These are phyloP conservation scores for Ascosphaera apis DNA, from an alignment of 2,329 filamentous ascomycete genomes.

Conservation along the genomic window DNA sequence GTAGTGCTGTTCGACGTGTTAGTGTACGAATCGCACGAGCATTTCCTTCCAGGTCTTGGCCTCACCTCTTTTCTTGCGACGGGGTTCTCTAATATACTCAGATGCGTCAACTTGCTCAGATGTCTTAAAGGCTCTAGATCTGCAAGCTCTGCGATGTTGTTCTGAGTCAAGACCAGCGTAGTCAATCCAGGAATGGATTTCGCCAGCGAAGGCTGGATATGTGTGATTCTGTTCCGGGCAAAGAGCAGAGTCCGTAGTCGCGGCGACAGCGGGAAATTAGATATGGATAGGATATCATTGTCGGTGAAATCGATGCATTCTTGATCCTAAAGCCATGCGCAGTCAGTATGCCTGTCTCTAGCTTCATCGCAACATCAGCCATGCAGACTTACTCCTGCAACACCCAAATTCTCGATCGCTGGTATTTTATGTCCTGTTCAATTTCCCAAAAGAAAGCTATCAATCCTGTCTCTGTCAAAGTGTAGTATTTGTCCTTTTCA, in stretches of 20 bases:
- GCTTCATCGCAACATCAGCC: not conserved
- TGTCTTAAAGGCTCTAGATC: conserved; percentile 61
- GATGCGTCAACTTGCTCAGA: conserved; percentile 49
- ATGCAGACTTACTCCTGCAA: conserved; percentile 49
- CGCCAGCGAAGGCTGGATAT: conserved; percentile 53
- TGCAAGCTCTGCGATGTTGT: conserved; percentile 60
- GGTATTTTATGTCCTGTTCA: conserved; percentile 90
- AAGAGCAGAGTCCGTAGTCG: conserved; percentile 72
- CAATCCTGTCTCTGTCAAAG: conserved; percentile 46
- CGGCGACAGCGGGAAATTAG: conserved; percentile 80
- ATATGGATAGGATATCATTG: conserved; percentile 77
- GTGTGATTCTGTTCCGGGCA: conserved; percentile 66
- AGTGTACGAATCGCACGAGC: not conserved
- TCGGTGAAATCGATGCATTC: conserved; percentile 97
- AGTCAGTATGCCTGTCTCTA: too few relatives aligned
- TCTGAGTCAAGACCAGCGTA: conserved; percentile 62
- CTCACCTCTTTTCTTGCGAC: conserved; percentile 78
- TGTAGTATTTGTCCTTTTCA: conserved; percentile 97
- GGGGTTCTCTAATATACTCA: conserved; percentile 69
- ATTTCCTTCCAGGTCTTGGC: conserved; percentile 3
- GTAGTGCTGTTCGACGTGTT: conserved; percentile 42
- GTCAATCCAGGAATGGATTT: conserved; percentile 59
- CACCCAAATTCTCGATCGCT: conserved; percentile 90
- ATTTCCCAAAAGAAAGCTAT: conserved; percentile 38
- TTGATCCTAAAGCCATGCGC: conserved; percentile 40